Evolutionary conservation across 2,329 filamentous ascomycete genomes (phyloP).

Genomic region (Fusarium nygamai): DNA sequence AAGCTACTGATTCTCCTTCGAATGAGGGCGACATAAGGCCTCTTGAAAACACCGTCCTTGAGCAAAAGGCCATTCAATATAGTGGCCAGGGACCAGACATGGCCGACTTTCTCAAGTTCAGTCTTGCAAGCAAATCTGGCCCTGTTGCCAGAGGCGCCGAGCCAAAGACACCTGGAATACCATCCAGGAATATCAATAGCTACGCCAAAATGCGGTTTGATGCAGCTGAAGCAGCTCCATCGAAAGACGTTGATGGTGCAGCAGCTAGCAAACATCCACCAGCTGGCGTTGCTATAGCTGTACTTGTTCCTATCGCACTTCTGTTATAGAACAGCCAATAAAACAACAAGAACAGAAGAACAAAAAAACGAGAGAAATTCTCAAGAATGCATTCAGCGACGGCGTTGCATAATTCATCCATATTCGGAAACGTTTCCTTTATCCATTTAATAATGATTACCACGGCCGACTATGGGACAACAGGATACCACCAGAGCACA

Average conservation of each 20-base stretch:
- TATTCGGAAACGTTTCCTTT: slow-evolving; percentile 2
- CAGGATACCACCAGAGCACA: slow-evolving; percentile 2
- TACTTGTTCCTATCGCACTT: slow-evolving; percentile 29
- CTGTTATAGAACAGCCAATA: slow-evolving; percentile 8
- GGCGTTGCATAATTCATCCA: slow-evolving; percentile 14
- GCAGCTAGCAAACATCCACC: slow-evolving; percentile 9
- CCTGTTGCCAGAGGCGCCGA: neutral
- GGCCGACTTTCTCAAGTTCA: slow-evolving; percentile 16
- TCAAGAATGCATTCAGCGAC: slow-evolving; percentile 19
- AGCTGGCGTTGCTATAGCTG: slow-evolving; percentile 3
- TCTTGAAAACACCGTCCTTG: slow-evolving; percentile 26
- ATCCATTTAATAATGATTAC: slow-evolving; percentile 16
- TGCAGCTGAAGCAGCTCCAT: slow-evolving; percentile 3
- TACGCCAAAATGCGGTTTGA: slow-evolving; percentile 17
- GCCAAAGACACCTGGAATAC: neutral
- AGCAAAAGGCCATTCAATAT: slow-evolving; percentile 25
- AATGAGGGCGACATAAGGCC: neutral
- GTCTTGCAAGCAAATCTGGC: neutral
- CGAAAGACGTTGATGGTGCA: slow-evolving; percentile 7
- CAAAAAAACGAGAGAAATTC: neutral
- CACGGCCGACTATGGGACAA: neutral
- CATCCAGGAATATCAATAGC: slow-evolving; percentile 1
- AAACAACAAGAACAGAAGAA: neutral
- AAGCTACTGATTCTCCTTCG: slow-evolving; percentile 16
- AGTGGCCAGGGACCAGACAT: neutral